These are phyloP conservation scores for Pseudogymnoascus sp. DNA, from an alignment of 2,329 filamentous ascomycete genomes.

Conservation along the genomic window DNA sequence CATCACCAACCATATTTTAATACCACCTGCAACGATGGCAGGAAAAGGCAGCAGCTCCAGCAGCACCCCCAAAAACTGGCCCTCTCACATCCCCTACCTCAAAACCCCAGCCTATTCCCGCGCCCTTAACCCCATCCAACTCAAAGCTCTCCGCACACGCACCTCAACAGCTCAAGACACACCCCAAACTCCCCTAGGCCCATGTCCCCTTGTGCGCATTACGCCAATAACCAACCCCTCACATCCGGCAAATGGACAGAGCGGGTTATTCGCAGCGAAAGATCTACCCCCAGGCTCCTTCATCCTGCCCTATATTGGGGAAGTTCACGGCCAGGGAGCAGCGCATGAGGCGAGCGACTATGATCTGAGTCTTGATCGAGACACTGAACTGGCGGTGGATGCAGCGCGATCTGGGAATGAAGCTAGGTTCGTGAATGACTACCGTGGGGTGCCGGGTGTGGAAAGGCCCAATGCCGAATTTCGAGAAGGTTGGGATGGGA, in stretches of 20 bases:
- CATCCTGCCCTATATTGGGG: constrained; percentile 55
- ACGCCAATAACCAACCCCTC: constrained; percentile 40
- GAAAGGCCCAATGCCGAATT: constrained; percentile 51
- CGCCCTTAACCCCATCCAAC: constrained; percentile 18
- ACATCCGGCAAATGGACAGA: constrained; percentile 53
- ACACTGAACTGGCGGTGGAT: constrained; percentile 52
- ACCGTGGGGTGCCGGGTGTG: constrained; percentile 45
- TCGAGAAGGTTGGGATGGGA: constrained; percentile 48
- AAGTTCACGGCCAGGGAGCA: constrained; percentile 39
- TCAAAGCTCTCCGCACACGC: not conserved
- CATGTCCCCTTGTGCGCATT: constrained; percentile 47
- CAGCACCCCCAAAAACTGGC: constrained; percentile 50
- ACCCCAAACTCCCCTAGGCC: constrained; percentile 32
- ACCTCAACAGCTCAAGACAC: constrained; percentile 38
- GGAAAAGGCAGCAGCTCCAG: not conserved
- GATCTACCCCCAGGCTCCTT: constrained; percentile 47
- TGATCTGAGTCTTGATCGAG: constrained; percentile 56
- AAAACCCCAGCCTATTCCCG: constrained; percentile 40
- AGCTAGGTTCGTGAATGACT: constrained; percentile 61
- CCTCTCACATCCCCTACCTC: constrained; percentile 45
- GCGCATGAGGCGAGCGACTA: constrained; percentile 49
- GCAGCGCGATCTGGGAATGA: constrained; percentile 54
- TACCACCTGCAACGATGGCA: not conserved
- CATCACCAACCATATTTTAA: not conserved
- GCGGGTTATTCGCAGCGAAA: constrained; percentile 52